These are phyloP conservation scores for Solanum hybrid DNA, from an alignment of 305 asterid genomes.

Conservation along the genomic window DNA sequence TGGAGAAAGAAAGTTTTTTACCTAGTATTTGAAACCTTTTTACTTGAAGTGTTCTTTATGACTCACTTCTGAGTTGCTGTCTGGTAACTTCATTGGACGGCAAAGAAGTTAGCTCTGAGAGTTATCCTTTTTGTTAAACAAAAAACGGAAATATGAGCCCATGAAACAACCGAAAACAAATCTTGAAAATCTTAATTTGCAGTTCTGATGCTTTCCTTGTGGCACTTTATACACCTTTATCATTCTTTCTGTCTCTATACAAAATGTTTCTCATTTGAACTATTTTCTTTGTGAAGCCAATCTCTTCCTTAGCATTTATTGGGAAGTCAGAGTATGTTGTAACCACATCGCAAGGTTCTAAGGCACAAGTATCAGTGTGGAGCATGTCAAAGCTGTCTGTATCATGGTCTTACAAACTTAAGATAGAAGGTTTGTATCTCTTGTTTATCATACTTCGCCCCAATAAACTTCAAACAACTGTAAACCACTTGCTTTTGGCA, in stretches of 20 bases:
- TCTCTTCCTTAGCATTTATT: conserved; percentile 50
- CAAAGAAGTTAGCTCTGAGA: neutral
- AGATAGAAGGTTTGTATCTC: conserved; percentile 45
- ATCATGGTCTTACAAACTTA: conserved; percentile 75
- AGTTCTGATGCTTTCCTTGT: neutral
- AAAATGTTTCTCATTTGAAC: neutral
- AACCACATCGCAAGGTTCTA: conserved; percentile 63
- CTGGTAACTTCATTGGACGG: neutral
- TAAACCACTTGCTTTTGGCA: neutral
- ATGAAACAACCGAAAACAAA: neutral
- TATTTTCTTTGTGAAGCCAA: conserved; percentile 40
- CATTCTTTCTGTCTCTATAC: neutral
- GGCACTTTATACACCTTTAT: neutral
- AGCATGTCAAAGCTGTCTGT: conserved; percentile 54
- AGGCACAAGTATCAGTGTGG: conserved; percentile 60
- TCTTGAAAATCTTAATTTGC: neutral
- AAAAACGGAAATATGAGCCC: neutral
- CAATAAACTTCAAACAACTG: neutral
- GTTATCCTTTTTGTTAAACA: neutral
- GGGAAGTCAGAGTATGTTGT: conserved; percentile 79
- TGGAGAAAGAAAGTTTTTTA: neutral
- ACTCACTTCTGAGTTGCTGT: neutral
- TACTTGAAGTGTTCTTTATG: neutral
- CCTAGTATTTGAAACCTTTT: neutral
- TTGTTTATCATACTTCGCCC: neutral